Evolutionary conservation across 2,329 filamentous ascomycete genomes (phyloP).

Genomic region (Incumbomyces delicatus): DNA sequence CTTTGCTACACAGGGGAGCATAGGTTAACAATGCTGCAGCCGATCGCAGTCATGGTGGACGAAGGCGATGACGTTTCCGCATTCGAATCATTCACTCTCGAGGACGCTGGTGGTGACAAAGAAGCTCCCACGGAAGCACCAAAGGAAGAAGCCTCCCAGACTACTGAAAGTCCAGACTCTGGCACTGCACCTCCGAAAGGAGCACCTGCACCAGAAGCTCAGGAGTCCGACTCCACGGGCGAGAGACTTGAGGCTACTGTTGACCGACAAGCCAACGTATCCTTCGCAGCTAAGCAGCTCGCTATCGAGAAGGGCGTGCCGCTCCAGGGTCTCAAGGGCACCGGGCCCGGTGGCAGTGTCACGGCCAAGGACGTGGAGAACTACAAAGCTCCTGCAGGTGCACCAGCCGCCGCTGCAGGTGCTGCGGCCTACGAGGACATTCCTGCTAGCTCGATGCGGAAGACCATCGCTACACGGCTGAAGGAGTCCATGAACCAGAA

Average conservation of each 20-base stretch:
- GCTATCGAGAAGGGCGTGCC: conserved; percentile 77
- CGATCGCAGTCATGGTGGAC: conserved; percentile 90
- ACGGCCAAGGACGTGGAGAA: conserved; percentile 92
- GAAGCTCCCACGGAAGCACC: conserved; percentile 50
- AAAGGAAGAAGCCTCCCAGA: conserved; percentile 55
- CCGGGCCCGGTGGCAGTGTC: conserved; percentile 74
- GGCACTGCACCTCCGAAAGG: conserved; percentile 48
- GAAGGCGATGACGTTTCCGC: conserved; percentile 78
- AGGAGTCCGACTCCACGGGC: conserved; percentile 63
- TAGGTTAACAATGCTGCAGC: conserved; percentile 46
- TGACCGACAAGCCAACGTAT: conserved; percentile 68
- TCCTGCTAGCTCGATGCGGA: conserved; percentile 86
- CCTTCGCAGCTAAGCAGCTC: conserved; percentile 65
- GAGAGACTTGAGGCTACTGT: conserved; percentile 67
- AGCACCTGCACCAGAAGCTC: conserved; percentile 44
- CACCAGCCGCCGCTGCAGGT: conserved; percentile 37
- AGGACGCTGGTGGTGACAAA: conserved; percentile 83
- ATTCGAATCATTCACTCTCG: conserved; percentile 78
- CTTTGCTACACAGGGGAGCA: conserved; percentile 1
- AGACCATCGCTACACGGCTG: conserved; percentile 88
- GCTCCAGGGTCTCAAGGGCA: conserved; percentile 71
- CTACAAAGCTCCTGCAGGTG: conserved; percentile 48
- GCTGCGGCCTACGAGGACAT: conserved; percentile 66
- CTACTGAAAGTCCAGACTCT: conserved; percentile 50
- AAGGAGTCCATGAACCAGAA: conserved; percentile 84